These are phyloP conservation scores for Gossypium herbaceum DNA, from an alignment of 345 rosid genomes.

Conservation along the genomic window DNA sequence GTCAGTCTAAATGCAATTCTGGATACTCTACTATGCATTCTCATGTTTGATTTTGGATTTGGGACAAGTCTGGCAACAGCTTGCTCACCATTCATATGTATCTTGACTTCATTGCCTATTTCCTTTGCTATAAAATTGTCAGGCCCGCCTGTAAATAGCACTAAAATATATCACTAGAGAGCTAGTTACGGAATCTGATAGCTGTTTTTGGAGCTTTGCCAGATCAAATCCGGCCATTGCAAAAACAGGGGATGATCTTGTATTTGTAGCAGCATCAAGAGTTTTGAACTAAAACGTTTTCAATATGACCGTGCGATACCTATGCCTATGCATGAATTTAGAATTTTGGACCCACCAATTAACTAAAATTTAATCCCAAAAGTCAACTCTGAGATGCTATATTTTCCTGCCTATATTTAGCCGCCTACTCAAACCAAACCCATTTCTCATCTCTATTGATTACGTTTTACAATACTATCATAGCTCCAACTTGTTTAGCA, in stretches of 20 bases:
- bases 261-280: too few species aligned
- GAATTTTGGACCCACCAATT: constrained; percentile 4
- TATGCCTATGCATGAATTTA: neutral
- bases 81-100: neutral
- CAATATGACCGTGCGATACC: neutral
- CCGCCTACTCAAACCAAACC: neutral
- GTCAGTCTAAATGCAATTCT: neutral
- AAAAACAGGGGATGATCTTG: neutral
- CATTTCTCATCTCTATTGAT: neutral
- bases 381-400: neutral
- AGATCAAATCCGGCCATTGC: neutral
- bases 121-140: neutral
- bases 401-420: neutral
- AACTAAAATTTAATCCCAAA: neutral
- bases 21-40: neutral
- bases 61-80: constrained; percentile 1
- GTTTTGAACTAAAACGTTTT: too few species aligned
- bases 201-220: neutral
- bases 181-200: neutral
- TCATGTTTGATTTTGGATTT: neutral
- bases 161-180: neutral
- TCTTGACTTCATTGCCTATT: neutral
- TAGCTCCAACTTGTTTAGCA: too few species aligned
- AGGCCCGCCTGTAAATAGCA: neutral
- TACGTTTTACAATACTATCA: neutral